A percentile compares a stretch with the other conserved stretches of the same genome.
Conservation (phyloP, 768 basidiomycete species). For the Tephrocybe sp. region DNA sequence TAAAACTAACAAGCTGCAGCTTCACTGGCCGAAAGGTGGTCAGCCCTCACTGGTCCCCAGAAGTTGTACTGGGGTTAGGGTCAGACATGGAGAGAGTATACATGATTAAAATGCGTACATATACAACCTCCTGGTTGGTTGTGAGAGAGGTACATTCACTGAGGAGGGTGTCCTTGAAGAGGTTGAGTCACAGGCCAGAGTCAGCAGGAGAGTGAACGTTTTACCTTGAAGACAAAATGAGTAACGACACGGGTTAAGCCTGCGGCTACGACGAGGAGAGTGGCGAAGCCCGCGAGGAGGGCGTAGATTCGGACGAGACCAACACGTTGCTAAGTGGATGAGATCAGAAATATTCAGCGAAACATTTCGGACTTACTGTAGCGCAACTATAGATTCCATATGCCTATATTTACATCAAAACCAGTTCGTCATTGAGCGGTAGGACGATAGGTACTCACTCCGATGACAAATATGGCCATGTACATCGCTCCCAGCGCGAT, state of each 20-base stretch:
- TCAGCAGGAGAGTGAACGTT: conserved; percentile 3
- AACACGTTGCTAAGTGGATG: conserved; percentile 48
- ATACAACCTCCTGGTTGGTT: conserved; percentile 30
- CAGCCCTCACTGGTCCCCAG: conserved; percentile 43
- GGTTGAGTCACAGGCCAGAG: background rate
- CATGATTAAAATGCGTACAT: conserved; percentile 23
- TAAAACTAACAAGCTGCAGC: conserved; percentile 43
- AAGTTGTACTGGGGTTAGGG: conserved; percentile 43
- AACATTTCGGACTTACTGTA: conserved; percentile 39
- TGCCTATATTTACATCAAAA: conserved; percentile 17
- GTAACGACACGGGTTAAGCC: conserved; percentile 55
- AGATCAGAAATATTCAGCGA: background rate
- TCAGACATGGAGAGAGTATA: background rate
- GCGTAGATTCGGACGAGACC: conserved; percentile 54
- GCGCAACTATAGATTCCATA: conserved; percentile 52
- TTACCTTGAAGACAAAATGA: conserved; percentile 69
- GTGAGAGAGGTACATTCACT: conserved; percentile 46
- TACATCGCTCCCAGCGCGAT: conserved; percentile 62
- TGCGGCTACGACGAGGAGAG: conserved; percentile 47
- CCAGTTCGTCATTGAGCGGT: background rate
- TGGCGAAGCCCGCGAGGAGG: conserved; percentile 41
- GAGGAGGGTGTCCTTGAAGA: conserved; percentile 54
- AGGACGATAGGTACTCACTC: conserved; percentile 24
- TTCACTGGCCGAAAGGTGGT: conserved; percentile 28
- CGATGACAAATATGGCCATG: conserved; percentile 46